Conservation (phyloP, 768 basidiomycete species). For the Pleurotus djamor region DNA sequence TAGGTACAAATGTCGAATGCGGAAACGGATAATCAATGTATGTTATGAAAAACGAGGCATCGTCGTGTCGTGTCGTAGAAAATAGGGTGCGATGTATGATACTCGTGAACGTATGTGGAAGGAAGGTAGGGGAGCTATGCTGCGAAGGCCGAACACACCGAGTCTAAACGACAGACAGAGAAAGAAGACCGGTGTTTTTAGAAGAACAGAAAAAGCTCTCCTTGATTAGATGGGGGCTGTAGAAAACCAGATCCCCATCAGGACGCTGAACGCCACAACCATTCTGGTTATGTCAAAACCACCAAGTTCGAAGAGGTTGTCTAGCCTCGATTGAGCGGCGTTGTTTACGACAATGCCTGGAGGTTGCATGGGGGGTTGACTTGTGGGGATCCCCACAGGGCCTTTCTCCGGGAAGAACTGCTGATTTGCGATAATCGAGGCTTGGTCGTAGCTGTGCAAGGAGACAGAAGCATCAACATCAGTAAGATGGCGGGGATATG, state of each 20-base stretch:
- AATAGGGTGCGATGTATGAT: too few relatives aligned
- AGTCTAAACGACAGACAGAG: not conserved
- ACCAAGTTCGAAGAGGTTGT: not conserved
- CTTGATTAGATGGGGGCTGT: not conserved
- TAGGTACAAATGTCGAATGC: too few relatives aligned
- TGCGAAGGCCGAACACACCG: conserved; percentile 2
- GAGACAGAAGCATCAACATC: not conserved
- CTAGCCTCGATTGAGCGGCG: not conserved
- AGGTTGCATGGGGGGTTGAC: not conserved
- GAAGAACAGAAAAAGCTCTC: not conserved
- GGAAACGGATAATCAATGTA: too few relatives aligned
- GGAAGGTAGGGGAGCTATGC: not conserved
- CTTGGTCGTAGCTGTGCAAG: not conserved
- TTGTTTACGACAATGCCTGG: not conserved
- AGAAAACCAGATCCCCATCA: conserved; percentile 5
- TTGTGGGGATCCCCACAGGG: not conserved
- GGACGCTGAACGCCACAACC: not conserved
- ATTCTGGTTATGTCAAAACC: not conserved
- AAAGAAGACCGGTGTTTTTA: not conserved
- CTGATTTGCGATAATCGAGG: not conserved
- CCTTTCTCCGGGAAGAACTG: conserved; percentile 1
- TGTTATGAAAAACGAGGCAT: too few relatives aligned
- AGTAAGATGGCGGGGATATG: not conserved
- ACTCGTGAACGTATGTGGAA: too few relatives aligned
- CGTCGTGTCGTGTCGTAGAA: too few relatives aligned